A percentile compares a stretch with the other conserved stretches of the same genome.
Evolutionary conservation across 345 rosid genomes (phyloP).

Genomic region (Excoecaria cochinchinensis): DNA sequence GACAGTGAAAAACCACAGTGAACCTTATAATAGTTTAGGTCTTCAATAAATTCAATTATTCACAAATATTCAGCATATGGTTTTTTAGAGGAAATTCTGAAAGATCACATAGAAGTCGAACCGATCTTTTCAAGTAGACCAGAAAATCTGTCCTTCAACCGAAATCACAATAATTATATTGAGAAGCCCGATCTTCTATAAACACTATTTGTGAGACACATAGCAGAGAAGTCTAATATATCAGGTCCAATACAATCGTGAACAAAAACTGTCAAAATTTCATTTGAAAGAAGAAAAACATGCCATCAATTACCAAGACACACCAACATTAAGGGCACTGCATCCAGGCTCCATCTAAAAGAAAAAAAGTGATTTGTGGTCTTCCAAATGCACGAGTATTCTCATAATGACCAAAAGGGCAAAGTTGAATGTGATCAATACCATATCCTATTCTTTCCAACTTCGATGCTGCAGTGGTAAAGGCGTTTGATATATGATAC

Average conservation of each 20-base stretch:
- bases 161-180: not conserved
- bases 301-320: not conserved
- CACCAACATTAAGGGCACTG: not conserved
- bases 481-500: slow-evolving; percentile 73
- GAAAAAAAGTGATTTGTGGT: not conserved
- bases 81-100: not conserved
- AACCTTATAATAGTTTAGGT: not conserved
- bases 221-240: not conserved
- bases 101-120: not conserved
- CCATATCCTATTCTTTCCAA: slow-evolving; percentile 93
- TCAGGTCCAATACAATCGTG: not conserved
- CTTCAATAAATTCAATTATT: not conserved
- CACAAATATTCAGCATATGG: not conserved
- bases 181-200: not conserved
- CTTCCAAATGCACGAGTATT: not conserved
- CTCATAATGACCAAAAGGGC: not conserved
- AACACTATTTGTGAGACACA: not conserved
- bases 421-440: slow-evolving; percentile 29
- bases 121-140: not conserved
- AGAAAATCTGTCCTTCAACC: not conserved
- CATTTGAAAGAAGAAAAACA: not conserved
- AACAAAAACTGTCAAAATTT: not conserved
- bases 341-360: not conserved
- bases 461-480: slow-evolving; percentile 80
- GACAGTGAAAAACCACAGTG: not conserved